phyloP scores from a whole-genome alignment of 495 filamentous ascomycete species.

The Astrothelium macrocarpum region DNA sequence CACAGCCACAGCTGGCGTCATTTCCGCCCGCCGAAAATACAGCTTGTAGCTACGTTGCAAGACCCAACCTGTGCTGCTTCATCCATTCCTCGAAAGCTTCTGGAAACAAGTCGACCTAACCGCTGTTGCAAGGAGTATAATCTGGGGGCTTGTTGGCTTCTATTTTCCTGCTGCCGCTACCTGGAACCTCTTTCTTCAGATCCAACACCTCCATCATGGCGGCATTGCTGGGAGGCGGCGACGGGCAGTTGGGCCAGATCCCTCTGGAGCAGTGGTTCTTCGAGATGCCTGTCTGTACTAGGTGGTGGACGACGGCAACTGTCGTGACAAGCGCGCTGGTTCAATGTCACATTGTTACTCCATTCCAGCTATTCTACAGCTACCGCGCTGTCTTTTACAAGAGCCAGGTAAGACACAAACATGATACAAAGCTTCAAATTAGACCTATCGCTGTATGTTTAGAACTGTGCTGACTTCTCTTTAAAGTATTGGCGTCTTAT shows the following conservation, averaged over 20 bases:
- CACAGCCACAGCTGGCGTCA: slow-evolving; percentile 1
- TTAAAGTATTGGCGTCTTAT: slow-evolving; percentile 86
- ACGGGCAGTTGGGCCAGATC: slow-evolving; percentile 49
- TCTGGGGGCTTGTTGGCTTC: too few species aligned
- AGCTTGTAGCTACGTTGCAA: not conserved
- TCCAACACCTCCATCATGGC: slow-evolving; percentile 43
- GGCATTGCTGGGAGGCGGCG: slow-evolving; percentile 50
- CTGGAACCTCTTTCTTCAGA: not conserved
- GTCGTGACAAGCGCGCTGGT: slow-evolving; percentile 82
- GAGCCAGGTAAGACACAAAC: slow-evolving; percentile 52
- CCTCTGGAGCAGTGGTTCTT: slow-evolving; percentile 95
- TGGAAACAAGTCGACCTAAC: too few species aligned
- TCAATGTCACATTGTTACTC: slow-evolving; percentile 81
- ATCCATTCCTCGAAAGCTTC: not conserved
- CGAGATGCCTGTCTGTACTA: slow-evolving; percentile 91
- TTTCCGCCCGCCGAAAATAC: not conserved
- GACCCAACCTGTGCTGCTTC: not conserved
- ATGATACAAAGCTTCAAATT: not conserved
- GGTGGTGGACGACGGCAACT: slow-evolving; percentile 93
- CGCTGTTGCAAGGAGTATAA: too few species aligned
- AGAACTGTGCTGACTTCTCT: slow-evolving; percentile 6
- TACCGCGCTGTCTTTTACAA: slow-evolving; percentile 83
- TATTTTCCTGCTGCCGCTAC: too few species aligned
- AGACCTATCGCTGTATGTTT: not conserved
- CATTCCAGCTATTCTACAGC: slow-evolving; percentile 95